These are phyloP conservation scores for Furcasterigmium sp. DNA, from an alignment of 2,329 filamentous ascomycete species.

Conservation along the genomic window DNA sequence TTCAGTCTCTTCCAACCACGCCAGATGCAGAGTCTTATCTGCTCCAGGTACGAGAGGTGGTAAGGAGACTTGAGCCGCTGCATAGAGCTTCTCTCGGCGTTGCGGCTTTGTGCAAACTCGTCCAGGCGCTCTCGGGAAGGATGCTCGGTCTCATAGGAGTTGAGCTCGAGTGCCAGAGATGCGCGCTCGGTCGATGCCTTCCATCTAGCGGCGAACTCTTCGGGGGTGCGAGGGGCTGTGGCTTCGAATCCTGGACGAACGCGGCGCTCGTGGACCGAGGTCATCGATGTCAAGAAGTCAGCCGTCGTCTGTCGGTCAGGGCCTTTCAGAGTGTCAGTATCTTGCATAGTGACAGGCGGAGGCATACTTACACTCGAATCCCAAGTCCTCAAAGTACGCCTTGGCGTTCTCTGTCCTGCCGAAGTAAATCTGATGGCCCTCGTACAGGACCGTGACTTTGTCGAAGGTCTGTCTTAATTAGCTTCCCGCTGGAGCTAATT, in stretches of 20 bases:
- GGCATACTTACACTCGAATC: slow-evolving; percentile 36
- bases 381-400: slow-evolving; percentile 53
- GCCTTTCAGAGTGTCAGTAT: slow-evolving; percentile 3
- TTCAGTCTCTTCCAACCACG: slow-evolving; percentile 62
- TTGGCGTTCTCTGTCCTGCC: slow-evolving; percentile 53
- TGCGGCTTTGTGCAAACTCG: slow-evolving; percentile 10
- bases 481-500: background rate
- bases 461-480: slow-evolving; percentile 43
- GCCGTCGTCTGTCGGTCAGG: slow-evolving; percentile 53
- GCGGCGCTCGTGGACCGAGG: slow-evolving; percentile 59
- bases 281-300: slow-evolving; percentile 67
- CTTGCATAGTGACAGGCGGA: background rate
- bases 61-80: slow-evolving; percentile 53
- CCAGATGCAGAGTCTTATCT: slow-evolving; percentile 53
- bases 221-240: slow-evolving; percentile 47
- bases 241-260: slow-evolving; percentile 52
- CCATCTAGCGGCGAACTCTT: slow-evolving; percentile 37
- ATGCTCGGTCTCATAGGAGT: slow-evolving; percentile 3
- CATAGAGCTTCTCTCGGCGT: slow-evolving; percentile 43
- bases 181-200: slow-evolving; percentile 4
- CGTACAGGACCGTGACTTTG: slow-evolving; percentile 57
- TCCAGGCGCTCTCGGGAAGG: slow-evolving; percentile 6
- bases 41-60: slow-evolving; percentile 58
- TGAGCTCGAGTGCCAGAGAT: slow-evolving; percentile 3
- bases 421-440: slow-evolving; percentile 64